A percentile compares a stretch with the other conserved stretches of the same genome.
Evolutionary conservation across 495 filamentous ascomycete genomes (phyloP).

Genomic region (Penicillium herquei): DNA sequence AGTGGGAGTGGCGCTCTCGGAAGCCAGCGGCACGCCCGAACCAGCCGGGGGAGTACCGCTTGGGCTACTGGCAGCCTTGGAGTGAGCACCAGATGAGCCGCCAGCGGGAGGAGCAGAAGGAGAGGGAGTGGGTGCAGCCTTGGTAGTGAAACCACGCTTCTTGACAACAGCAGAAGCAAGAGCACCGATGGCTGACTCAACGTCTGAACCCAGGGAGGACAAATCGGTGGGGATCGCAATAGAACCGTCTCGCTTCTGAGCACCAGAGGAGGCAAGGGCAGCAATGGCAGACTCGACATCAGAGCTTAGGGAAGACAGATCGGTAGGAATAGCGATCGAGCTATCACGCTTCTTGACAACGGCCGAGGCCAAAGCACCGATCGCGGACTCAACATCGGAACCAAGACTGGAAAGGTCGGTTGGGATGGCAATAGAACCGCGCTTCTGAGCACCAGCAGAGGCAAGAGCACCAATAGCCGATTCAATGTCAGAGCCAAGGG

Average conservation of each 20-base stretch:
- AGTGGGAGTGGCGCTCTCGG: background rate
- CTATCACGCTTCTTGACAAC: conserved; percentile 14
- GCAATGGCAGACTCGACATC: conserved; percentile 8
- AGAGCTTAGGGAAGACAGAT: conserved; percentile 7
- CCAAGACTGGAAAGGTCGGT: conserved; percentile 8
- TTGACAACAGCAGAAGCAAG: background rate
- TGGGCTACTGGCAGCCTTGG: background rate
- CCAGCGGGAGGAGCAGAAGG: background rate
- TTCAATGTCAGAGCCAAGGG: conserved; percentile 8
- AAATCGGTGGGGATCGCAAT: conserved; percentile 15
- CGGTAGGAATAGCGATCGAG: conserved; percentile 7
- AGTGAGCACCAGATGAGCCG: background rate
- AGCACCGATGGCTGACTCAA: conserved; percentile 4
- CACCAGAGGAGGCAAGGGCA: conserved; percentile 10
- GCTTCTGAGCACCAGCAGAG: conserved; percentile 14
- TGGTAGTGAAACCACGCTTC: conserved; percentile 8
- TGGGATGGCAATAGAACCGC: conserved; percentile 12
- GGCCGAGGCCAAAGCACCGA: conserved; percentile 5
- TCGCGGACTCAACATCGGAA: conserved; percentile 6
- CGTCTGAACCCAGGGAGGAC: conserved; percentile 6
- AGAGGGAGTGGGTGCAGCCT: conserved; percentile 6
- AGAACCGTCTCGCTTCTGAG: conserved; percentile 12
- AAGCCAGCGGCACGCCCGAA: background rate
- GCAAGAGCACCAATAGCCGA: conserved; percentile 6
- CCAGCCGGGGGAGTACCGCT: background rate